Base-by-base conservation (phyloP, 306 rosid species). In the Ormosia semicastrata region DNA sequence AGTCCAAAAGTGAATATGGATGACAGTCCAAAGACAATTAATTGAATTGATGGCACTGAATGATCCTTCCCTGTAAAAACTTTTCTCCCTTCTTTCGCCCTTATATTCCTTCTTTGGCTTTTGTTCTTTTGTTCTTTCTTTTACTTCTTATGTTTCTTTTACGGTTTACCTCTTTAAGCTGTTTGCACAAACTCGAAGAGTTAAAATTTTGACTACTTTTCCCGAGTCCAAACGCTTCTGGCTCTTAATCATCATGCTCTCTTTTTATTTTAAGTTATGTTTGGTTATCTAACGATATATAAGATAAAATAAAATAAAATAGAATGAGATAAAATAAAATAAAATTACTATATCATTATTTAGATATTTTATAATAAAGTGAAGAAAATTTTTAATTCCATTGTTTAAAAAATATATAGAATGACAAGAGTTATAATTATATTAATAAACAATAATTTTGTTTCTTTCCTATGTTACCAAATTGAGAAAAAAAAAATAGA, bases 21-120 rank as follows among this genome's bases (percentile, higher is more conserved):
- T 90, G 91, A 85, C 94, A 92, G 90, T 86, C 86, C 89, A 86
- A 86, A 79, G 78, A 88, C 93, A 89, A 84, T 64, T 75, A 72
- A 81, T 15, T 89, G 86, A 80, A 36, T 57, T 84, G 83, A 85
- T 82, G 77, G 80, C 87, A 85, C 89, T 83, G 76, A 88, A 78
- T 85, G 43, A 80, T 79, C 13, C 8, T 73, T 87, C 78, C 32
- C 84, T 83, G 81, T 86, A 29, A 86, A 84, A 83, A 83, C 89
- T 84, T 85, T 90, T 89, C 70, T 57, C 30, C 64, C 29, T 2
- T 30, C 52, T 71, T 32, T 58, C 30, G 12, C 7, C 30, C 40
- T 78, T 54, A 9, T 50, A 18, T 71, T 59, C 62, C 69, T 81
- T 41, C 82, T 60, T 75, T 77, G 54, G 7, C 52, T 62, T 40